Percentiles rank a stretch among this genome's conserved stretches.
These are phyloP conservation scores for Wilcoxina mikolae DNA, from an alignment of 495 filamentous ascomycete species.

Conservation along the genomic window DNA sequence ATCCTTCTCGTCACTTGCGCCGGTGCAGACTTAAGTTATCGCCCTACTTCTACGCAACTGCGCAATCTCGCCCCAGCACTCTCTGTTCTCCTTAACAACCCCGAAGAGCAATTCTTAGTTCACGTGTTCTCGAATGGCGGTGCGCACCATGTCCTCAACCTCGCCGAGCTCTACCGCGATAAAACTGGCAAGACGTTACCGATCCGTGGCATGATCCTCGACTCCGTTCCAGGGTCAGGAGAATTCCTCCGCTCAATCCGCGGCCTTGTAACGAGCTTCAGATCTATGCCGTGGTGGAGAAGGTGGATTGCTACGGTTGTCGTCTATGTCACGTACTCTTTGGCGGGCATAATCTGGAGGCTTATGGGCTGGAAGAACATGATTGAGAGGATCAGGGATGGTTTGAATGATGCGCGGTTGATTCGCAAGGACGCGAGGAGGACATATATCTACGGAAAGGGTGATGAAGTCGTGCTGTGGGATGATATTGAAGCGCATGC, in stretches of 20 bases:
- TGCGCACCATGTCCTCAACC: background rate
- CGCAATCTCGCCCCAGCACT: background rate
- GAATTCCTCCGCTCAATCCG: background rate
- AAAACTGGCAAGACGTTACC: background rate
- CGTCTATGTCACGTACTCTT: background rate
- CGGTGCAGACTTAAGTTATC: background rate
- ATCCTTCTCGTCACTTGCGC: background rate
- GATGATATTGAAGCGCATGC: slow-evolving; percentile 35
- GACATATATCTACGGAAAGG: slow-evolving; percentile 36
- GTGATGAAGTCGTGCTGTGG: slow-evolving; percentile 32
- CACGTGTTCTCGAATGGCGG: background rate
- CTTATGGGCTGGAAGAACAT: background rate
- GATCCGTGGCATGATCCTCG: background rate
- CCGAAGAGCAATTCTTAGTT: background rate
- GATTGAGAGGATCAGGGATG: background rate
- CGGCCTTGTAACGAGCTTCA: background rate
- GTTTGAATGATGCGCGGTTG: background rate
- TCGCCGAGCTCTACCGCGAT: background rate
- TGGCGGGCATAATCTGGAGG: background rate
- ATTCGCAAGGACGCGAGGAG: slow-evolving; percentile 13
- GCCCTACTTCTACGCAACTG: background rate
- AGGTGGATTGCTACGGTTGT: background rate
- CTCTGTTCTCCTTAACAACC: background rate
- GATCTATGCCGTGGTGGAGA: background rate
- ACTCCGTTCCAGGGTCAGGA: background rate